Conservation (phyloP, 2,329 filamentous ascomycete species). For the Trichoderma semiorbis region DNA sequence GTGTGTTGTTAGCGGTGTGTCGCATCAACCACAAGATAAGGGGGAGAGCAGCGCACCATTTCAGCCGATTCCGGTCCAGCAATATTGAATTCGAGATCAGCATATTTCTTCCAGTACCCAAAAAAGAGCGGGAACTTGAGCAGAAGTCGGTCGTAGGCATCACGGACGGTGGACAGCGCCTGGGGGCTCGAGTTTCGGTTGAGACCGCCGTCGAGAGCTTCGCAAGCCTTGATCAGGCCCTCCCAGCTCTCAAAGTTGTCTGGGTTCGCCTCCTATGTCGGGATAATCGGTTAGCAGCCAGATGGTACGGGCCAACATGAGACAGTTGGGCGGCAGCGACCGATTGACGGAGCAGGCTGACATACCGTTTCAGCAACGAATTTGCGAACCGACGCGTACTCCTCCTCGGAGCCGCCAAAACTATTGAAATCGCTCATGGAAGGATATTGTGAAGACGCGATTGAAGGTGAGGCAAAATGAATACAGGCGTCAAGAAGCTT, state of each 20-base stretch:
- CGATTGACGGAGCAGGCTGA: constrained; percentile 6
- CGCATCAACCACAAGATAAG: background rate
- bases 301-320: background rate
- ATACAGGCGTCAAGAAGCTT: background rate
- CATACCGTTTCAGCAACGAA: constrained; percentile 72
- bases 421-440: constrained; percentile 67
- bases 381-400: constrained; percentile 77
- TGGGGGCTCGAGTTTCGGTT: constrained; percentile 96
- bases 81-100: constrained; percentile 94
- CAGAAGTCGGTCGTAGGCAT: constrained; percentile 88
- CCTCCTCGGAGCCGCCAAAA: constrained; percentile 73
- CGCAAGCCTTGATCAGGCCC: constrained; percentile 78
- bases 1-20: background rate
- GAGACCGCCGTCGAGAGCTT: constrained; percentile 84
- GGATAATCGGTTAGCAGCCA: constrained; percentile 23
- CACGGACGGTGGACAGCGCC: constrained; percentile 80
- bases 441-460: constrained; percentile 8
- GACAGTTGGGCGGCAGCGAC: background rate
- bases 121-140: constrained; percentile 94
- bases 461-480: background rate
- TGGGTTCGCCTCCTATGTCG: constrained; percentile 59
- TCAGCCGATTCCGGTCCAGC: constrained; percentile 95
- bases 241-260: constrained; percentile 97
- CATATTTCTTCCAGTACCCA: constrained; percentile 99
- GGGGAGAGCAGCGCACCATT: constrained; percentile 61